These are phyloP conservation scores for Chalaropsis thielavioides DNA, from an alignment of 2,329 filamentous ascomycete genomes.

Conservation along the genomic window DNA sequence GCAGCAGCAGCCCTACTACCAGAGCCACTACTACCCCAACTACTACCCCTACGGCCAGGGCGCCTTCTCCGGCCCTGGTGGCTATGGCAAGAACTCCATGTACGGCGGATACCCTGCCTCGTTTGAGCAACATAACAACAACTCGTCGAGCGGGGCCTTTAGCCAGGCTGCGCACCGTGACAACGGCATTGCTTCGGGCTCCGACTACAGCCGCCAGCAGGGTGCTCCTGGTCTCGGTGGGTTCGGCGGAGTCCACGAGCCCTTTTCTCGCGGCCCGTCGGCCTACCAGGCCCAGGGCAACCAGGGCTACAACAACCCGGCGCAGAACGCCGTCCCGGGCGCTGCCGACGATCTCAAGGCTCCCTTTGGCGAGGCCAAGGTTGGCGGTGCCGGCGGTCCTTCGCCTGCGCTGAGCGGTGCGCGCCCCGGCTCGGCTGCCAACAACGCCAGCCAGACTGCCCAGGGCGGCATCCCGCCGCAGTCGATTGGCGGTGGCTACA, in stretches of 20 bases:
- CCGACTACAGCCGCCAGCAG: constrained; percentile 39
- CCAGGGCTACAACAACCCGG: constrained; percentile 38
- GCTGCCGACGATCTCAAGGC: constrained; percentile 40
- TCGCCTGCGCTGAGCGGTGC: constrained; percentile 42
- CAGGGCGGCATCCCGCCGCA: constrained; percentile 43
- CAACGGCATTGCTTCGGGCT: constrained; percentile 34
- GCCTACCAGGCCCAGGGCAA: constrained; percentile 41
- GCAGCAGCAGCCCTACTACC: constrained; percentile 42
- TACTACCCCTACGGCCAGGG: constrained; percentile 43
- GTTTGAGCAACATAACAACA: constrained; percentile 35
- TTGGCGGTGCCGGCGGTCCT: constrained; percentile 32
- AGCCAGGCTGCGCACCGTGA: constrained; percentile 41
- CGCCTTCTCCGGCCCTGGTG: constrained; percentile 29
- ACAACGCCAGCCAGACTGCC: constrained; percentile 32
- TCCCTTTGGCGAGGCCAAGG: constrained; percentile 43
- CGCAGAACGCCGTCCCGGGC: constrained; percentile 31
- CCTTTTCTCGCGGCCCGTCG: constrained; percentile 38
- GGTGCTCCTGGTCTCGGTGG: constrained; percentile 38
- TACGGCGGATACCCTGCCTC: constrained; percentile 45
- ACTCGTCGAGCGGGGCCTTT: constrained; percentile 39
- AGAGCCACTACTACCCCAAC: constrained; percentile 47
- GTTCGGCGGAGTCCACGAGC: constrained; percentile 32
- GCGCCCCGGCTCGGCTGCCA: constrained; percentile 44
- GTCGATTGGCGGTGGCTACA: constrained; percentile 36
- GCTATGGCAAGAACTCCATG: constrained; percentile 39